These are phyloP conservation scores for Mikania micrantha DNA, from an alignment of 129 eudicot genomes.

Conservation along the genomic window DNA sequence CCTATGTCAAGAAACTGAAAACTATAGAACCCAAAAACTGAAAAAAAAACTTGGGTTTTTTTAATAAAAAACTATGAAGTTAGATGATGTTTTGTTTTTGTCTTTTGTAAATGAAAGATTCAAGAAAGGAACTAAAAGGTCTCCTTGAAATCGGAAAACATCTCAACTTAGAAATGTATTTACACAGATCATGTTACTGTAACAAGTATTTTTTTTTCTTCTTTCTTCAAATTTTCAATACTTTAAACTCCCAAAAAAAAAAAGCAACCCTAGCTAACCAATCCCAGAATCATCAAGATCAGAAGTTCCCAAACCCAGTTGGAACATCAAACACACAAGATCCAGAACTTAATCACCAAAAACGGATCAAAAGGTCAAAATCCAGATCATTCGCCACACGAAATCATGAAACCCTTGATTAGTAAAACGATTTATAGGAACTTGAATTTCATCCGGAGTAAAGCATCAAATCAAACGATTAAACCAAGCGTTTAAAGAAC, in stretches of 20 bases:
- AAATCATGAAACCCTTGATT: slow-evolving; percentile 12
- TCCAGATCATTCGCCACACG: slow-evolving; percentile 8
- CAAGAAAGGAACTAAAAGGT: slow-evolving; percentile 37
- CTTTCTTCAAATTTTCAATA: neutral
- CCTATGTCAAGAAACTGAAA: slow-evolving; percentile 19
- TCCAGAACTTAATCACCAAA: slow-evolving; percentile 31
- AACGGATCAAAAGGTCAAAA: neutral
- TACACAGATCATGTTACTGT: slow-evolving; percentile 37
- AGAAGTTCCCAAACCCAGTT: slow-evolving; percentile 30
- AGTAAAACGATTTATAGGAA: too few species aligned
- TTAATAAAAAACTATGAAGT: slow-evolving; percentile 19
- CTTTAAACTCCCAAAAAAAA: neutral
- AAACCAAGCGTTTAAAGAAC: too few species aligned
- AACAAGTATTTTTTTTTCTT: neutral
- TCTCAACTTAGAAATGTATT: slow-evolving; percentile 31
- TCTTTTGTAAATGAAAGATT: slow-evolving; percentile 27
- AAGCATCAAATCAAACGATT: too few species aligned
- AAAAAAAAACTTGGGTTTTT: slow-evolving; percentile 31
- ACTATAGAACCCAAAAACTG: slow-evolving; percentile 46
- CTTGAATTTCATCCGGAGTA: neutral
- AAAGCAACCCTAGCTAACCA: slow-evolving; percentile 38
- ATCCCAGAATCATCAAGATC: slow-evolving; percentile 56
- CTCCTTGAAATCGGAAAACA: slow-evolving; percentile 45
- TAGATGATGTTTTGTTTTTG: slow-evolving; percentile 19
- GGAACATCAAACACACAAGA: slow-evolving; percentile 37